phyloP scores from a whole-genome alignment of 768 basidiomycete genomes.

The Pleurotus giganteus region DNA sequence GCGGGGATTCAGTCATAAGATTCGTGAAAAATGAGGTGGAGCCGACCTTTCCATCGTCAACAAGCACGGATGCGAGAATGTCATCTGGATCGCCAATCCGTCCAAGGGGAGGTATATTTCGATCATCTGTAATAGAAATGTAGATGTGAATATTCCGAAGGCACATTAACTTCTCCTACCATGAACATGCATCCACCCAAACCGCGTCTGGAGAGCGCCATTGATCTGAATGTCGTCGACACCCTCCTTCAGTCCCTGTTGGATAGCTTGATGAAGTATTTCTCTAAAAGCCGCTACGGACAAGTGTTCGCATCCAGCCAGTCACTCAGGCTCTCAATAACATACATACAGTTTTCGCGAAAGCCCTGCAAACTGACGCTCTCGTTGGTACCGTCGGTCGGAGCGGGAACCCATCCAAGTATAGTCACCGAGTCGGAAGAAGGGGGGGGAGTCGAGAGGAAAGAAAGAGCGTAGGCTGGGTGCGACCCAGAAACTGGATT shows the following conservation, averaged over 20 bases:
- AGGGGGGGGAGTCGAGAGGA: constrained; percentile 46
- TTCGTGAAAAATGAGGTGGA: constrained; percentile 5
- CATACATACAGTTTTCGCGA: constrained; percentile 60
- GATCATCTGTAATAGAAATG: constrained; percentile 45
- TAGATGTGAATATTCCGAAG: not conserved
- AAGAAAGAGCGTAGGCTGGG: constrained; percentile 66
- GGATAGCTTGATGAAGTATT: constrained; percentile 60
- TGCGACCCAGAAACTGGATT: constrained; percentile 39
- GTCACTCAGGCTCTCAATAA: not conserved
- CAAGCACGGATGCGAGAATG: constrained; percentile 74
- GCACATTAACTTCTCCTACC: constrained; percentile 26
- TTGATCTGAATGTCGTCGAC: constrained; percentile 66
- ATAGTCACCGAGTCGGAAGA: constrained; percentile 47
- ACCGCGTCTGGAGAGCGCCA: constrained; percentile 59
- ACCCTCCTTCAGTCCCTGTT: constrained; percentile 49
- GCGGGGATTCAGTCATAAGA: not conserved
- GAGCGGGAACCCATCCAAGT: constrained; percentile 71
- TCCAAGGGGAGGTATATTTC: constrained; percentile 72
- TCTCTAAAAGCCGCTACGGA: constrained; percentile 54
- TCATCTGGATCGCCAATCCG: constrained; percentile 84
- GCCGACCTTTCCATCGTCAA: constrained; percentile 62
- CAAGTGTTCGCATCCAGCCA: not conserved
- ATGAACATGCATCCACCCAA: constrained; percentile 90
- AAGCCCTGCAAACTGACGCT: constrained; percentile 70
- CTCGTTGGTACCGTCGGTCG: constrained; percentile 22